phyloP scores from a whole-genome alignment of 2,329 filamentous ascomycete genomes.

The Neoascochyta sp. region DNA sequence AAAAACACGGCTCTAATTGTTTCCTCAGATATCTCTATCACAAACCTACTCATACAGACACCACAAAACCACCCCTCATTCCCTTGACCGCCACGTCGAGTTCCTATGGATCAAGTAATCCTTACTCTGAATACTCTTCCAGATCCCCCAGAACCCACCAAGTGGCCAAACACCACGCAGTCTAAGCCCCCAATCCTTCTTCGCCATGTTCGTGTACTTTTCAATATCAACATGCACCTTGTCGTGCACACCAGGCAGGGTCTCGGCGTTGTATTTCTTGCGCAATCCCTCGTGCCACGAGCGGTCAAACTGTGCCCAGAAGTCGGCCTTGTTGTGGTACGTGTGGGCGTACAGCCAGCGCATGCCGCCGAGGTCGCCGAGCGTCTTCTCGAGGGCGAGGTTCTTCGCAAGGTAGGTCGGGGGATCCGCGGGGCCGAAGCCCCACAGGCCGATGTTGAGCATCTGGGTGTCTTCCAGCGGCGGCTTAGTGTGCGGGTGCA shows the following conservation, averaged over 20 bases:
- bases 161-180: slow-evolving; percentile 36
- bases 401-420: slow-evolving; percentile 52
- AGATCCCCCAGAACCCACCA: slow-evolving; percentile 38
- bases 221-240: slow-evolving; percentile 55
- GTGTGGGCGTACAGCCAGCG: slow-evolving; percentile 70
- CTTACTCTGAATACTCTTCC: slow-evolving; percentile 37
- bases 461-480: slow-evolving; percentile 35
- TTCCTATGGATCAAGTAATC: slow-evolving; percentile 36
- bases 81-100: slow-evolving; percentile 37
- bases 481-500: slow-evolving; percentile 34
- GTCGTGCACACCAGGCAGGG: slow-evolving; percentile 63
- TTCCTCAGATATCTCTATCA: no score
- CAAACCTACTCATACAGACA: no score
- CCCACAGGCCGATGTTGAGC: slow-evolving; percentile 68
- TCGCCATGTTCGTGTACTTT: slow-evolving; percentile 25
- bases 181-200: slow-evolving; percentile 22
- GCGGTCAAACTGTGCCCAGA: slow-evolving; percentile 63
- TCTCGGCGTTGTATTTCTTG: slow-evolving; percentile 55
- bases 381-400: slow-evolving; percentile 57
- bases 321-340: slow-evolving; percentile 65
- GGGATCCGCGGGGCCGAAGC: slow-evolving; percentile 56
- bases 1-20: no score
- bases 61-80: no score
- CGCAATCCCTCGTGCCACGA: slow-evolving; percentile 58
- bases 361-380: slow-evolving; percentile 59